Evolutionary conservation across 495 filamentous ascomycete species (phyloP).

Genomic region (Penicillium cosmopolitanum): DNA sequence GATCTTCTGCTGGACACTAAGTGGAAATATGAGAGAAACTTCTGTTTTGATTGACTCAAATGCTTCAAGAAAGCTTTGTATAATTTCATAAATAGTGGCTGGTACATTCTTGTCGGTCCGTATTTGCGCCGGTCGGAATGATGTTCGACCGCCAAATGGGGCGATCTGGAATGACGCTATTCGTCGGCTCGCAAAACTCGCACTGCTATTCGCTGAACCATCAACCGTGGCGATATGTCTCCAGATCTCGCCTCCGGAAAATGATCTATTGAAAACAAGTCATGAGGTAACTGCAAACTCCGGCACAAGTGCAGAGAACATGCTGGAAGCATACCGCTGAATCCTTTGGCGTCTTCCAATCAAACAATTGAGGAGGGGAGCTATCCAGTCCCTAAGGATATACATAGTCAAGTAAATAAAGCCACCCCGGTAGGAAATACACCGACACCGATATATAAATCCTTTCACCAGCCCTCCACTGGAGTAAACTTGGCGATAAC

Average conservation of each 20-base stretch:
- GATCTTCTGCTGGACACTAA: neutral
- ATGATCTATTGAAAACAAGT: neutral
- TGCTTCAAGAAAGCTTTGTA: neutral
- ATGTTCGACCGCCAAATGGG: neutral
- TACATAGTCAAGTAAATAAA: no score
- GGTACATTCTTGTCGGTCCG: neutral
- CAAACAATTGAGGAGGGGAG: no score
- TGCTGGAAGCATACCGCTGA: no score
- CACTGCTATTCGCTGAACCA: neutral
- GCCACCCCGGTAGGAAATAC: neutral
- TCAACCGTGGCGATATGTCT: neutral
- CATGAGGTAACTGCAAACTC: no score
- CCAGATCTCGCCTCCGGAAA: neutral
- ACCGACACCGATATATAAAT: neutral
- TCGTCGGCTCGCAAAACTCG: neutral
- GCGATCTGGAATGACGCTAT: neutral
- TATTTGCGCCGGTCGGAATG: neutral
- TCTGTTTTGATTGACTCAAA: neutral
- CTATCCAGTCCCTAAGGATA: no score
- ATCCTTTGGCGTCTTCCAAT: no score
- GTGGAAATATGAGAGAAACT: neutral
- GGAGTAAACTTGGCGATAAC: constrained; percentile 62
- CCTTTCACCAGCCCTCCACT: constrained; percentile 66
- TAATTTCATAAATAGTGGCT: neutral
- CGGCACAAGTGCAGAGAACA: no score